Base-by-base conservation (phyloP, 306 rosid species). In the Rubus parviflorus region DNA sequence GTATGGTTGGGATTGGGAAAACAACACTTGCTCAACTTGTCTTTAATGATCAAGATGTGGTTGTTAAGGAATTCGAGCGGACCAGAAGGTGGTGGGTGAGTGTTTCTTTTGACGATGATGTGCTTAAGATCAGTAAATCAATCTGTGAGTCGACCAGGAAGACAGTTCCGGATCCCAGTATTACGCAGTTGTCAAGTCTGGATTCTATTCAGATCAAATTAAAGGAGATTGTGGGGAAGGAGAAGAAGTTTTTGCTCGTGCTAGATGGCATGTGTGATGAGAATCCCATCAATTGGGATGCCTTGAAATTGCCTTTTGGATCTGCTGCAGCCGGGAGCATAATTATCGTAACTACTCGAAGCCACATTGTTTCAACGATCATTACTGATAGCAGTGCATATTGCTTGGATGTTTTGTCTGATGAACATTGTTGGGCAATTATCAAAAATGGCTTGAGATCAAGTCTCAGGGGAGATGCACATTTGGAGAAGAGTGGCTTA, bases 11-110 rank as follows among this genome's bases (percentile, higher is more conserved):
- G 10, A 42, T 81, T 3, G 84, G 84, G 42, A 81, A 81, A 20
- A 81, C 84, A 30, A 75, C 80, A 48, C 65, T 75, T 51, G 80
- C 84, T 15, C 84, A 81, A 9, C 72, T 81, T n/a, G 65, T 68
- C 11, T 75, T 53, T 67, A 74, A 81, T 40, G 76, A 81, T 68
- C 65, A 38, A 19, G 45, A 64, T 43, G 14, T 80, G n/a, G 35
- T 8, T 1, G 2, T n/a, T n/a, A n/a, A 58, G 15, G 69, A 80
- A 16, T 81, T 75, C 69, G 54, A 64, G n/a, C 9, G 43, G 8
- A 48, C n/a, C n/a, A 71, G 71, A 19, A 17, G 0, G 60, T 53
- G 60, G 9, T 81, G 84, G 84, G 77, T 81, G 3, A 76, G 69
- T 37, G 78, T 76, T 66, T 63, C 74, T 65, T 7, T 65, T 8